Conservation (phyloP, 371 early-diverging fungal species). For the Mortierella polycephala region DNA sequence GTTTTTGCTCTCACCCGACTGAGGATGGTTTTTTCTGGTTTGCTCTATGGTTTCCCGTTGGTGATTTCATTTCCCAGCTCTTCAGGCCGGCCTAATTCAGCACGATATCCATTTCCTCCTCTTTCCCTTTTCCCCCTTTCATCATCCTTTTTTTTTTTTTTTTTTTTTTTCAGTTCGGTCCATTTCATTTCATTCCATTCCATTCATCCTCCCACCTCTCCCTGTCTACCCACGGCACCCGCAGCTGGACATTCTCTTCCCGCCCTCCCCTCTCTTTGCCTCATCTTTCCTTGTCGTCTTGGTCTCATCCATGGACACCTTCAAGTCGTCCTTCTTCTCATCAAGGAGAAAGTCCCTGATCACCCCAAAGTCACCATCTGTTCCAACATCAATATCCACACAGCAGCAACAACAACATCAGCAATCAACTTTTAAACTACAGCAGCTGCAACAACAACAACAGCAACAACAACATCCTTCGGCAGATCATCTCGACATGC, state of each 20-base stretch:
- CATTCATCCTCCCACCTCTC: neutral
- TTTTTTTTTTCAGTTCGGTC: neutral
- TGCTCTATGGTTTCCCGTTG: neutral
- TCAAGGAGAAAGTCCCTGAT: constrained; percentile 38
- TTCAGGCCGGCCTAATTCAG: neutral
- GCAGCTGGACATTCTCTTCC: neutral
- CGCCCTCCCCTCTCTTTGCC: neutral
- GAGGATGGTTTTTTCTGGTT: neutral
- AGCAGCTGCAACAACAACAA: constrained; percentile 5
- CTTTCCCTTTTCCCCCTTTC: neutral
- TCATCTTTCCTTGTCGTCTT: neutral
- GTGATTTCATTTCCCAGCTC: neutral
- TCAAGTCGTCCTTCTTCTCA: constrained; percentile 40
- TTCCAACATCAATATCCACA: constrained; percentile 2
- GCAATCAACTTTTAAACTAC: constrained; percentile 9
- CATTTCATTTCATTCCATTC: neutral
- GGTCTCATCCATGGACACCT: constrained; percentile 19
- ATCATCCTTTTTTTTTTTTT: neutral
- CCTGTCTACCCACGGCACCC: neutral
- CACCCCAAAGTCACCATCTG: constrained; percentile 12
- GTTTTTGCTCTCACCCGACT: too few relatives aligned
- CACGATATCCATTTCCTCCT: neutral
- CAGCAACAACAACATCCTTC: neutral
- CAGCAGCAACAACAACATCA: constrained; percentile 8
- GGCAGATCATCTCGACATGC: neutral